Evolutionary conservation across 2,329 filamentous ascomycete genomes (phyloP).

Genomic region (Penicillium sclerotiorum): DNA sequence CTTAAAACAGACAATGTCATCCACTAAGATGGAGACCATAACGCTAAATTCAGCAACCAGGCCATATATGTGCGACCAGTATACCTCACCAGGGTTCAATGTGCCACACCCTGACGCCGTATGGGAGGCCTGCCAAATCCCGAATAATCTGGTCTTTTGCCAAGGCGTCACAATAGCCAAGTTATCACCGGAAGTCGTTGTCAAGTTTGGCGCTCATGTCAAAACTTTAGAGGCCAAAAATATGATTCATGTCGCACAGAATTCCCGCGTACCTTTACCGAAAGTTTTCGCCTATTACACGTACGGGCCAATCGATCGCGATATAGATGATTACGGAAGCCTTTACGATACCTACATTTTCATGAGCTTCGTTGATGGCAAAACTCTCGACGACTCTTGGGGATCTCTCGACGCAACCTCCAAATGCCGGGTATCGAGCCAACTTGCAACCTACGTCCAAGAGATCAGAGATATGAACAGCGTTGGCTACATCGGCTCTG

Average conservation of each 20-base stretch:
- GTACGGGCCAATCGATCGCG: conserved; percentile 18
- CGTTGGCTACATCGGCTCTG: conserved; percentile 18
- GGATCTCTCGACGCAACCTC: conserved; percentile 5
- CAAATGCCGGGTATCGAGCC: conserved; percentile 10
- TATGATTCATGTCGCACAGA: conserved; percentile 20
- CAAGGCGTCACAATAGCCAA: conserved; percentile 17
- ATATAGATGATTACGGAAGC: conserved; percentile 17
- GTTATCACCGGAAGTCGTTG: conserved; percentile 20
- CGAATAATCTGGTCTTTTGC: not conserved
- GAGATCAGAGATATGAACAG: conserved; percentile 14
- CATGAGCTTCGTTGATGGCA: conserved; percentile 18
- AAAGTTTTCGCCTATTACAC: conserved; percentile 20
- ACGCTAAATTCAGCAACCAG: not conserved
- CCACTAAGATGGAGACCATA: not conserved
- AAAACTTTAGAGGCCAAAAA: conserved; percentile 18
- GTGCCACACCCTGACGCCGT: not conserved
- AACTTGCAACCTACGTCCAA: conserved; percentile 14
- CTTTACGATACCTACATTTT: conserved; percentile 25
- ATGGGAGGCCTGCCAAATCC: not conserved
- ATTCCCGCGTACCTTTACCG: conserved; percentile 17
- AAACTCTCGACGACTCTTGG: conserved; percentile 17
- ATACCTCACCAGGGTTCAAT: not conserved
- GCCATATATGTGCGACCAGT: not conserved
- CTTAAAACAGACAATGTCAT: not conserved
- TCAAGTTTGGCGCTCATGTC: conserved; percentile 21